Evolutionary conservation across 164 flowering plant genomes (phyloP).

Genomic region (Annona squamosa): DNA sequence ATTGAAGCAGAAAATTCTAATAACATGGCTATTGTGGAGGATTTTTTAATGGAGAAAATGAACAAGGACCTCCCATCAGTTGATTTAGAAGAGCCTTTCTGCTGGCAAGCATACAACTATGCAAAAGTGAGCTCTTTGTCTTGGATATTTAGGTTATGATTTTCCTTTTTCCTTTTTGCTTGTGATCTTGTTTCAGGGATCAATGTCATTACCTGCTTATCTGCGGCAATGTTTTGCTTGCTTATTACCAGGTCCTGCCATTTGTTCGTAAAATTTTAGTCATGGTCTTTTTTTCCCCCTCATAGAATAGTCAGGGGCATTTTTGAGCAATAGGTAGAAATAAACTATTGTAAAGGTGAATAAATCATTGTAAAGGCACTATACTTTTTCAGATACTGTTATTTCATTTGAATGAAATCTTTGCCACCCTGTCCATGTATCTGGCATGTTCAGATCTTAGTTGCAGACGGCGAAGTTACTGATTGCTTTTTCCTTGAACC

Average conservation of each 20-base stretch:
- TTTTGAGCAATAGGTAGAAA: neutral
- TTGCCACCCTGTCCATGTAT: neutral
- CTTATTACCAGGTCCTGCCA: neutral
- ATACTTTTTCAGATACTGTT: neutral
- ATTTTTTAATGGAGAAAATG: constrained; percentile 75
- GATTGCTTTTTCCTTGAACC: neutral
- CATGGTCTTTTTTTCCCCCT: too few species aligned
- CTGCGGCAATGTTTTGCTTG: neutral
- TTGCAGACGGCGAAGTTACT: neutral
- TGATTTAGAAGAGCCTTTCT: constrained; percentile 94
- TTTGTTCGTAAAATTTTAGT: too few species aligned
- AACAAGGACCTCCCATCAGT: constrained; percentile 79
- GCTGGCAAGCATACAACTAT: constrained; percentile 93
- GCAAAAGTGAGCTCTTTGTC: constrained; percentile 55
- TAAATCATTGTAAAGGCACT: neutral
- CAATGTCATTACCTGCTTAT: neutral
- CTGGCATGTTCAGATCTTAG: neutral
- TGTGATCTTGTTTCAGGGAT: neutral
- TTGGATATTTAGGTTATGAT: neutral
- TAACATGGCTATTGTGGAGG: constrained; percentile 71
- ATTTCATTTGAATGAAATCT: neutral
- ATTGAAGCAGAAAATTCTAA: constrained; percentile 49
- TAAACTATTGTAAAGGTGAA: neutral
- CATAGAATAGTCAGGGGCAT: too few species aligned
- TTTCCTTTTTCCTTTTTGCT: too few species aligned